Percentiles rank a stretch among this genome's conserved stretches.
These are phyloP conservation scores for Balansia obtecta DNA, from an alignment of 2,329 filamentous ascomycete species.

Conservation along the genomic window DNA sequence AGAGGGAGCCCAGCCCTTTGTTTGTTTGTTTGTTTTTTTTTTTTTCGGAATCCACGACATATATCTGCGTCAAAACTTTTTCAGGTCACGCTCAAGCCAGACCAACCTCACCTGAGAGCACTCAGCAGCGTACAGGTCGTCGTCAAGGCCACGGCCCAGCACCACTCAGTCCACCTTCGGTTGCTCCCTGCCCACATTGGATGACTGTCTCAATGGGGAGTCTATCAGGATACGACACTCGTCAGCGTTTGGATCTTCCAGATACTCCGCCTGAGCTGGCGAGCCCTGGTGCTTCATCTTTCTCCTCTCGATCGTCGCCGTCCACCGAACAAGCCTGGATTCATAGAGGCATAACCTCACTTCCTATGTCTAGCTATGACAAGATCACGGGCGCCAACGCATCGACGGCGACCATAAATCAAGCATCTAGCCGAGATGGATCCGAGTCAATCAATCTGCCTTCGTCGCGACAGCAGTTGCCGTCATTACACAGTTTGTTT, in stretches of 20 bases:
- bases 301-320: slow-evolving; percentile 30
- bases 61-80: not conserved
- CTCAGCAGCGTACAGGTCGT: not conserved
- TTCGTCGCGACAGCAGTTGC: slow-evolving; percentile 34
- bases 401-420: slow-evolving; percentile 24
- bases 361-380: slow-evolving; percentile 48
- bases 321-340: slow-evolving; percentile 34
- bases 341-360: slow-evolving; percentile 27
- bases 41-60: too few relatives aligned
- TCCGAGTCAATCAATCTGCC: slow-evolving; percentile 20
- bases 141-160: not conserved
- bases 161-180: not conserved
- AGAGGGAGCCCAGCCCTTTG: too few relatives aligned
- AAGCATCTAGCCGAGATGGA: slow-evolving; percentile 23
- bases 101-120: not conserved
- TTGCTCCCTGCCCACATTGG: not conserved
- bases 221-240: slow-evolving; percentile 36
- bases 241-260: slow-evolving; percentile 36
- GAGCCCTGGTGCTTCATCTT: slow-evolving; percentile 37
- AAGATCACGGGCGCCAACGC: slow-evolving; percentile 30
- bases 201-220: slow-evolving; percentile 40
- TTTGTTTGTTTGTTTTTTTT: too few relatives aligned
- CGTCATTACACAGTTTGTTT: slow-evolving; percentile 45
- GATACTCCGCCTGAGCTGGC: slow-evolving; percentile 42
- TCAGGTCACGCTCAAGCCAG: not conserved